phyloP scores from a whole-genome alignment of 441 rosid genomes.

The Breynia disticha region DNA sequence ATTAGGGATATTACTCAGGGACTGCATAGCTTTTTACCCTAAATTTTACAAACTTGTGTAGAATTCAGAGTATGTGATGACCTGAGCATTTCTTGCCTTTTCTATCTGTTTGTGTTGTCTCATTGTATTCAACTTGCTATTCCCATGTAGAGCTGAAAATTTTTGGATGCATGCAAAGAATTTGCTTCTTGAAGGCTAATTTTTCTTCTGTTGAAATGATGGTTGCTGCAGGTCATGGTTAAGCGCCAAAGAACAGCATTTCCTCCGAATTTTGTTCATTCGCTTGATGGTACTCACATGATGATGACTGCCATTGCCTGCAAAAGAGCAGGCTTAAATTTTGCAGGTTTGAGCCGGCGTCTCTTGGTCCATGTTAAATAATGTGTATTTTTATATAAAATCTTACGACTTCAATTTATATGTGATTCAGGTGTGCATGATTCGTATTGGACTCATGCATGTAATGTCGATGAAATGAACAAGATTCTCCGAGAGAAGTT shows the following conservation, averaged over 20 bases:
- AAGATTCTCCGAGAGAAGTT: constrained; percentile 82
- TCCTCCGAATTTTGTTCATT: constrained; percentile 95
- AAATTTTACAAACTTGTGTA: background rate
- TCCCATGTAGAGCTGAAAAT: too few relatives aligned
- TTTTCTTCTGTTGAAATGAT: constrained; percentile 9
- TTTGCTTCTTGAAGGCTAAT: background rate
- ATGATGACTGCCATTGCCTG: constrained; percentile 99
- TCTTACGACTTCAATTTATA: constrained; percentile 13
- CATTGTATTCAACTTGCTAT: too few relatives aligned
- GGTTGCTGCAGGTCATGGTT: constrained; percentile 49
- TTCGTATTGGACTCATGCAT: constrained; percentile 98
- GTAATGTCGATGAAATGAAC: constrained; percentile 80
- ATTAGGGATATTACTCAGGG: too few relatives aligned
- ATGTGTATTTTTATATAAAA: background rate
- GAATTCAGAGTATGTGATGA: too few relatives aligned
- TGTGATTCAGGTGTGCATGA: constrained; percentile 85
- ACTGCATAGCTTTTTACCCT: too few relatives aligned
- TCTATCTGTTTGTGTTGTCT: background rate
- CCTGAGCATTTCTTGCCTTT: too few relatives aligned
- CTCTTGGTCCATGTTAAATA: background rate
- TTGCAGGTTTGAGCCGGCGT: constrained; percentile 56
- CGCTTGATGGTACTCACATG: constrained; percentile 99
- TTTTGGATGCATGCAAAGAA: background rate
- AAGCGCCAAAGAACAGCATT: constrained; percentile 88
- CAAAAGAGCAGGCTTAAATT: constrained; percentile 69